Conservation (phyloP, 169 alveolate genomes). For the Plasmodium vinckei region DNA sequence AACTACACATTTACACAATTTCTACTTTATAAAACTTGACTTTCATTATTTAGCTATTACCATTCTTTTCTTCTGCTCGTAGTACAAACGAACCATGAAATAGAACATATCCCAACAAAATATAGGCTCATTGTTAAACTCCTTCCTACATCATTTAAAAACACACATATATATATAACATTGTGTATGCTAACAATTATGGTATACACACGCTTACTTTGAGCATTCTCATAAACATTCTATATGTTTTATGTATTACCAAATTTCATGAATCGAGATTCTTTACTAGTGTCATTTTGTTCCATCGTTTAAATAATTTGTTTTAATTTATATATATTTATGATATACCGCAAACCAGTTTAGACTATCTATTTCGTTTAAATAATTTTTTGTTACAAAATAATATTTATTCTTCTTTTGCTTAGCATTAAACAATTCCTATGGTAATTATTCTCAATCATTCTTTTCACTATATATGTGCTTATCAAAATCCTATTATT, state of each 20-base stretch:
- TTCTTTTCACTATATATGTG: too few species aligned
- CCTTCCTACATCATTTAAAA: constrained; percentile 48
- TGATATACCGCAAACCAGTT: too few species aligned
- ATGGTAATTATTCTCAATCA: too few species aligned
- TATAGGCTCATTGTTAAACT: constrained; percentile 62
- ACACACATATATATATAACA: not conserved
- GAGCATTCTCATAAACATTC: not conserved
- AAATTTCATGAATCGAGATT: constrained; percentile 25
- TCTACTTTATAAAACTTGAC: not conserved
- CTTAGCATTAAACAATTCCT: too few species aligned
- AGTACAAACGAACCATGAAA: constrained; percentile 61
- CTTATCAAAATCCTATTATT: too few species aligned
- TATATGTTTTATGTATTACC: constrained; percentile 18
- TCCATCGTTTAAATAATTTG: constrained; percentile 21
- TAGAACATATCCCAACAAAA: constrained; percentile 51
- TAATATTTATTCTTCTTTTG: too few species aligned
- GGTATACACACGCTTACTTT: not conserved
- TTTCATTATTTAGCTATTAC: constrained; percentile 15
- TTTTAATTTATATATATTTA: not conserved
- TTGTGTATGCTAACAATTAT: not conserved
- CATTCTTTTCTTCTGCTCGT: constrained; percentile 73
- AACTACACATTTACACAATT: not conserved
- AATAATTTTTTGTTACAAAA: too few species aligned
- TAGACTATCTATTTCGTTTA: too few species aligned
- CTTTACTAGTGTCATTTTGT: constrained; percentile 29